Evolutionary conservation across 768 basidiomycete genomes (phyloP).

Genomic region (Lyophyllum semitale): DNA sequence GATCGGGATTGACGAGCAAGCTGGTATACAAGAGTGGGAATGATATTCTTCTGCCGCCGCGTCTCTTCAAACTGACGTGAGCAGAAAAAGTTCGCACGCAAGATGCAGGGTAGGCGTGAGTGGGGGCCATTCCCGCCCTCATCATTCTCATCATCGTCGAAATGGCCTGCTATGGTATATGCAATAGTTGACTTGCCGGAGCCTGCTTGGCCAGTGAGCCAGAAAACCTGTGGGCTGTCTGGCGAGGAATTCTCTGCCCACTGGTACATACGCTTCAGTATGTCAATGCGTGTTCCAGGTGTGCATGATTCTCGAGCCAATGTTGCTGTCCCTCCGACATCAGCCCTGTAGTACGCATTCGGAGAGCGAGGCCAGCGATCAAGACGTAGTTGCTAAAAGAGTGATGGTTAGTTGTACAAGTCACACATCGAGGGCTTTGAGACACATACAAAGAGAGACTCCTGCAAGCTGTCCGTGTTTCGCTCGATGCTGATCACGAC

Average conservation of each 20-base stretch:
- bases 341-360: too few species aligned
- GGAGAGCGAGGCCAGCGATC: too few species aligned
- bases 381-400: too few species aligned
- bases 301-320: too few species aligned
- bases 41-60: slow-evolving; percentile 10
- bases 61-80: slow-evolving; percentile 30
- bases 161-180: too few species aligned
- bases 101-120: slow-evolving; percentile 4
- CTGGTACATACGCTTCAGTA: slow-evolving; percentile 18
- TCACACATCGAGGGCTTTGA: too few species aligned
- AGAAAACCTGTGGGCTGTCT: slow-evolving; percentile 12
- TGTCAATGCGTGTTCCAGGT: slow-evolving; percentile 26
- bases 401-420: too few species aligned
- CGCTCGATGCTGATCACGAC: not conserved
- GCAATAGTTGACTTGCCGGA: too few species aligned
- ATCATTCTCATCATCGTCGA: slow-evolving; percentile 19
- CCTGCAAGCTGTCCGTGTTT: slow-evolving; percentile 15
- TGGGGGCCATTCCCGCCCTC: slow-evolving; percentile 7
- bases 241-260: slow-evolving; percentile 23
- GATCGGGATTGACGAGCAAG: not conserved
- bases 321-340: too few species aligned
- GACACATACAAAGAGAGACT: too few species aligned
- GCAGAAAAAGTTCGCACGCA: slow-evolving; percentile 29
- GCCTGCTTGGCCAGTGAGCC: too few species aligned
- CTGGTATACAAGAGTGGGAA: slow-evolving; percentile 19